phyloP scores from a whole-genome alignment of 2,329 filamentous ascomycete genomes.

The Aurifilum marmelostoma region DNA sequence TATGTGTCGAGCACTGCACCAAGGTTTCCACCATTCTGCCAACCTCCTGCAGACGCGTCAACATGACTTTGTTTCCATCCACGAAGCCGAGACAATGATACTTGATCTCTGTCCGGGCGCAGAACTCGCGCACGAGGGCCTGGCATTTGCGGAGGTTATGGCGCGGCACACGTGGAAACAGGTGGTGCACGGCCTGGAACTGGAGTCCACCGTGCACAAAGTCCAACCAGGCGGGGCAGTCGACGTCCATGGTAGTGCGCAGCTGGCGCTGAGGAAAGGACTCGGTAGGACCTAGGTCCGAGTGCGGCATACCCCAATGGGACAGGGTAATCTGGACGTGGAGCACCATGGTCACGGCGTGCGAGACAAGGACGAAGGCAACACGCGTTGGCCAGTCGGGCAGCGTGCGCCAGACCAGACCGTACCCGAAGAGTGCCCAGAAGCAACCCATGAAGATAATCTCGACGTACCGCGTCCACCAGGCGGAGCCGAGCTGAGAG shows the following conservation, averaged over 20 bases:
- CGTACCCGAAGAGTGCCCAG: conserved; percentile 71
- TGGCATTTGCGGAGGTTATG: conserved; percentile 69
- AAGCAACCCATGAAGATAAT: conserved; percentile 65
- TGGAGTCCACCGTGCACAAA: conserved; percentile 74
- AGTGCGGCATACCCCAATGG: conserved; percentile 73
- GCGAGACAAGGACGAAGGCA: conserved; percentile 64
- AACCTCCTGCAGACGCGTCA: conserved; percentile 57
- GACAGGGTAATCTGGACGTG: conserved; percentile 74
- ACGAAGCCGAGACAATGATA: conserved; percentile 27
- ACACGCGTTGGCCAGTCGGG: conserved; percentile 62
- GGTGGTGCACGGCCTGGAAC: conserved; percentile 73
- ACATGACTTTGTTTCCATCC: conserved; percentile 35
- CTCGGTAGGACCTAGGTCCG: conserved; percentile 65
- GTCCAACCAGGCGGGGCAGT: conserved; percentile 72
- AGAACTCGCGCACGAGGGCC: conserved; percentile 64
- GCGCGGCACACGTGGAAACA: conserved; percentile 69
- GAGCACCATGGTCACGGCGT: conserved; percentile 68
- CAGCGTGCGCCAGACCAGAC: conserved; percentile 62
- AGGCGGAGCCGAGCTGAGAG: conserved; percentile 60
- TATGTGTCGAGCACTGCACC: conserved; percentile 57
- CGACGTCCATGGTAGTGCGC: conserved; percentile 74
- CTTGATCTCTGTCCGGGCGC: conserved; percentile 34
- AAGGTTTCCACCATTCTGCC: conserved; percentile 63
- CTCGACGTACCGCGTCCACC: conserved; percentile 71
- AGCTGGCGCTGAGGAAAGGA: conserved; percentile 72